Evolutionary conservation across 2,329 filamentous ascomycete genomes (phyloP).

Genomic region (Verticillium longisporum): DNA sequence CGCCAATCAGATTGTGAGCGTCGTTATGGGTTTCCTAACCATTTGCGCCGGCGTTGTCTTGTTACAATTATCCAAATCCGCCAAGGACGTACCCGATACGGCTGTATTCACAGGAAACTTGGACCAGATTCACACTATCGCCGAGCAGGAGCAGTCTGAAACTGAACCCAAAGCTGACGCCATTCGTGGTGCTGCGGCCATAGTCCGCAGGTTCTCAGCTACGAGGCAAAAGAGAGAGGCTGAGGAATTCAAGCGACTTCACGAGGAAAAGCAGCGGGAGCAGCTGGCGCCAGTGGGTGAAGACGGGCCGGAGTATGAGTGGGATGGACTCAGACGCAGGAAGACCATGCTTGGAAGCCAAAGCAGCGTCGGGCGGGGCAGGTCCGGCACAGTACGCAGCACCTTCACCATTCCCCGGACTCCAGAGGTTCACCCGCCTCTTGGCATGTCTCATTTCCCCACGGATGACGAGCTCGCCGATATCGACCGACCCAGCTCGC

Average conservation of each 20-base stretch:
- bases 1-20: slow-evolving; percentile 70
- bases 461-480: slow-evolving; percentile 55
- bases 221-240: slow-evolving; percentile 71
- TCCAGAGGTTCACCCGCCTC: slow-evolving; percentile 56
- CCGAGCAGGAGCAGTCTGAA: slow-evolving; percentile 92
- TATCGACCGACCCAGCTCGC: slow-evolving; percentile 39
- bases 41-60: slow-evolving; percentile 92
- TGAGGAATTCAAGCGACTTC: slow-evolving; percentile 70
- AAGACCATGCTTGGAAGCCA: slow-evolving; percentile 43
- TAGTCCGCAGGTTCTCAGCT: slow-evolving; percentile 74
- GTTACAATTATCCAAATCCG: slow-evolving; percentile 93
- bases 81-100: slow-evolving; percentile 92
- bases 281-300: slow-evolving; percentile 70
- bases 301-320: slow-evolving; percentile 69
- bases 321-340: slow-evolving; percentile 81
- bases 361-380: slow-evolving; percentile 7
- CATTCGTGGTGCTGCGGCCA: slow-evolving; percentile 82
- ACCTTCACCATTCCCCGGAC: slow-evolving; percentile 18
- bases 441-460: slow-evolving; percentile 85
- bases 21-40: slow-evolving; percentile 86
- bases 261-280: slow-evolving; percentile 69
- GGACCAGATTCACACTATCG: slow-evolving; percentile 91
- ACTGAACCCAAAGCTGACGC: slow-evolving; percentile 94
- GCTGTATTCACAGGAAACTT: slow-evolving; percentile 90
- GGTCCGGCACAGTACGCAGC: slow-evolving; percentile 3